A percentile compares a stretch with the other conserved stretches of the same genome.
Evolutionary conservation across 2,329 filamentous ascomycete species (phyloP).

Genomic region (Elsinoe necatrix): DNA sequence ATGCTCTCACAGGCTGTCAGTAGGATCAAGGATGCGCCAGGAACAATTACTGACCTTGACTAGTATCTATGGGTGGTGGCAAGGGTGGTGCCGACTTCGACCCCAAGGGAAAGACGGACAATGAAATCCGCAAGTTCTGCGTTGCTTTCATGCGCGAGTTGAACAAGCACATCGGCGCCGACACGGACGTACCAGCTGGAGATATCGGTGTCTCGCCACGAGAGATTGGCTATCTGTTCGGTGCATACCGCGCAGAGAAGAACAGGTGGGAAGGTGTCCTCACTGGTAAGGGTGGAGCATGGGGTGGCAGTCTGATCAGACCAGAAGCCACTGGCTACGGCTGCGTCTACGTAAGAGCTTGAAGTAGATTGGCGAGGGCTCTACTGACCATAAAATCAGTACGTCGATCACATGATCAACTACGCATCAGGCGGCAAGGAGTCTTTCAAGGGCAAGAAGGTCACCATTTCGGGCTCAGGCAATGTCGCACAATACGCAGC

Average conservation of each 20-base stretch:
- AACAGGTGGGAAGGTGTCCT: slow-evolving; percentile 94
- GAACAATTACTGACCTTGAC: slow-evolving; percentile 16
- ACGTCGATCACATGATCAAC: slow-evolving; percentile 90
- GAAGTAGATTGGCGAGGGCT: background rate
- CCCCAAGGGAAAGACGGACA: slow-evolving; percentile 96
- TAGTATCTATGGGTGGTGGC: slow-evolving; percentile 89
- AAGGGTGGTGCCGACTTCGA: slow-evolving; percentile 98
- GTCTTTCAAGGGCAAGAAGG: slow-evolving; percentile 80
- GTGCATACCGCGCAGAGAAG: slow-evolving; percentile 77
- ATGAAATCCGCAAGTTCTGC: slow-evolving; percentile 96
- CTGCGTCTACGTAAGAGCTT: slow-evolving; percentile 67
- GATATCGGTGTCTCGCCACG: slow-evolving; percentile 90
- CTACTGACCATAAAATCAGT: slow-evolving; percentile 36
- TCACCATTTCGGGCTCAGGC: slow-evolving; percentile 91
- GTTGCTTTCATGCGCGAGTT: slow-evolving; percentile 93
- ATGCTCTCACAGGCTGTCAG: slow-evolving; percentile 89
- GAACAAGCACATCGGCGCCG: slow-evolving; percentile 88
- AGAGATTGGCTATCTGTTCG: slow-evolving; percentile 93
- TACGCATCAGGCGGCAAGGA: slow-evolving; percentile 72
- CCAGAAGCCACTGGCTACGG: slow-evolving; percentile 96
- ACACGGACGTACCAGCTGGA: slow-evolving; percentile 92
- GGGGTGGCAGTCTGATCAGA: slow-evolving; percentile 89
- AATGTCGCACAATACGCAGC: slow-evolving; percentile 98
- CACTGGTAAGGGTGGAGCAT: slow-evolving; percentile 87
- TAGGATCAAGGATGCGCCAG: slow-evolving; percentile 23